Conservation (phyloP, 805 yeast species). For the Lachancea sp. region DNA sequence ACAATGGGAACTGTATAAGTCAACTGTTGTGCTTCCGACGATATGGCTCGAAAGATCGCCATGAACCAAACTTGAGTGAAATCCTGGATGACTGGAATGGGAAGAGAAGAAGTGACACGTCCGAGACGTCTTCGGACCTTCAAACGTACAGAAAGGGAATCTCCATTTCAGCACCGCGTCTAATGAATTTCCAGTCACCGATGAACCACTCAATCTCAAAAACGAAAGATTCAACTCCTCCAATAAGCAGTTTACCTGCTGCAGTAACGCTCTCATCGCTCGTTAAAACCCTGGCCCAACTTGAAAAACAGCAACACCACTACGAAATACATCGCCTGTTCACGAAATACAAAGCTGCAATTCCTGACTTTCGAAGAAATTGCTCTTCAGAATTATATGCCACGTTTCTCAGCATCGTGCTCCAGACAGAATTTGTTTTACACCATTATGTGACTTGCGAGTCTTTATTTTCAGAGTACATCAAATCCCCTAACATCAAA, state of each 20-base stretch:
- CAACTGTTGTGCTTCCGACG: slow-evolving; percentile 1
- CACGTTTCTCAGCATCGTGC: slow-evolving; percentile 14
- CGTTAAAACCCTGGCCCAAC: slow-evolving; percentile 1
- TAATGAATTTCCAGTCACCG: neutral
- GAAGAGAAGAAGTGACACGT: slow-evolving; percentile 9
- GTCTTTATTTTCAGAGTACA: slow-evolving; percentile 24
- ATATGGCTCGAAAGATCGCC: neutral
- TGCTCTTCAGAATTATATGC: slow-evolving; percentile 2
- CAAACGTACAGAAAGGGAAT: neutral
- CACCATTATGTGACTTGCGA: slow-evolving; percentile 22
- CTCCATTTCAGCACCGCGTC: neutral
- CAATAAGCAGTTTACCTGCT: neutral
- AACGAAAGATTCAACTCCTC: neutral
- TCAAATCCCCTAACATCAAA: slow-evolving; percentile 19
- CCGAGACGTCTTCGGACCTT: too few relatives aligned
- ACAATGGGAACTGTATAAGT: neutral
- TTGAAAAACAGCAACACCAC: neutral
- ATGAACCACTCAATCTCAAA: neutral
- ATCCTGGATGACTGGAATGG: slow-evolving; percentile 17
- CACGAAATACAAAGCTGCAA: slow-evolving; percentile 9
- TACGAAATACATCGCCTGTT: slow-evolving; percentile 23
- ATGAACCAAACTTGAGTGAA: slow-evolving; percentile 6
- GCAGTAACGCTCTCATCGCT: neutral
- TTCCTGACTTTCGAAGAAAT: slow-evolving; percentile 6
- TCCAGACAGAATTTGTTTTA: slow-evolving; percentile 17